A percentile compares a stretch with the other conserved stretches of the same genome.
Evolutionary conservation across 768 basidiomycete genomes (phyloP).

Genomic region (Pilatotrama ljubarskyi): DNA sequence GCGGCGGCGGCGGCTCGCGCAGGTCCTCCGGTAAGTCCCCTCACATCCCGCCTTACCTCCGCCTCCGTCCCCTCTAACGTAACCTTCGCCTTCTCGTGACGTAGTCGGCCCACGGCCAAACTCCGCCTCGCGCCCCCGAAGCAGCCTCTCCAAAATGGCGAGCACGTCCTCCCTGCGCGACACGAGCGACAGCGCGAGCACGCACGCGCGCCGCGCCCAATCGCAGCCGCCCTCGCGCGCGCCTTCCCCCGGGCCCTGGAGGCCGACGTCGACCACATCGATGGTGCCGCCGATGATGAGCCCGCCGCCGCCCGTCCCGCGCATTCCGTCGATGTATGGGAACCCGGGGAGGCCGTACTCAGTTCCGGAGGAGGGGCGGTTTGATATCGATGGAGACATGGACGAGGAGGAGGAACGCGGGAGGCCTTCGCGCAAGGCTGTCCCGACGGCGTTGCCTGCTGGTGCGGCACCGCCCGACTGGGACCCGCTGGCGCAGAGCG

Average conservation of each 20-base stretch:
- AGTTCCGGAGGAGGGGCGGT: not conserved
- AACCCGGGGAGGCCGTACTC: not conserved
- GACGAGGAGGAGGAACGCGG: not conserved
- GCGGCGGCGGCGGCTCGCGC: constrained; percentile 9
- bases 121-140: constrained; percentile 11
- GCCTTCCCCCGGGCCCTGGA: constrained; percentile 28
- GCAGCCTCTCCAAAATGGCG: constrained; percentile 18
- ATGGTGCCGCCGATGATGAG: not conserved
- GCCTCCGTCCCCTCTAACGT: not conserved
- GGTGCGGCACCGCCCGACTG: not conserved
- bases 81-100: not conserved
- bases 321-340: constrained; percentile 22
- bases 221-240: constrained; percentile 18
- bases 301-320: constrained; percentile 27
- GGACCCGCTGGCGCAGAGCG: constrained; percentile 1
- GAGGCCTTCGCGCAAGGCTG: not conserved
- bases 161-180: constrained; percentile 5
- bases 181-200: constrained; percentile 11
- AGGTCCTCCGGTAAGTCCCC: constrained; percentile 7
- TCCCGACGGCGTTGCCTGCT: not conserved
- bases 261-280: constrained; percentile 13
- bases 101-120: not conserved
- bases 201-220: constrained; percentile 10
- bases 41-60: not conserved
- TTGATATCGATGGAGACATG: not conserved